Conservation (phyloP, 2,329 filamentous ascomycete species). For the Myriangium duriaei region DNA sequence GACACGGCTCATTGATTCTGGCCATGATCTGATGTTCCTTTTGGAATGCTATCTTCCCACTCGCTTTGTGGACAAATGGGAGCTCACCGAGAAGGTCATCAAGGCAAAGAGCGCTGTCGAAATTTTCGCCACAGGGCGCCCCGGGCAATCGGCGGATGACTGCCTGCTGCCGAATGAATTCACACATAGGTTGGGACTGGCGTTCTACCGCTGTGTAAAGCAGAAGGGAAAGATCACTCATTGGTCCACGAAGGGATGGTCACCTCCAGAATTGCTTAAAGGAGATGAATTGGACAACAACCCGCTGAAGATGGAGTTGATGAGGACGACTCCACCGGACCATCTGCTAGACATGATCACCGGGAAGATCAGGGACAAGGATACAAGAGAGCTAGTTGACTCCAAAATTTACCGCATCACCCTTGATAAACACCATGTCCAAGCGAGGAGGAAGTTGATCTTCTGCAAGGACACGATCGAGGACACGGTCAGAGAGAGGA, state of each 20-base stretch:
- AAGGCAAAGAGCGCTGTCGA: not conserved
- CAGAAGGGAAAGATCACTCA: not conserved
- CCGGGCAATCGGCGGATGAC: not conserved
- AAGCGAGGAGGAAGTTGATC: not conserved
- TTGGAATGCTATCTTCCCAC: constrained; percentile 6
- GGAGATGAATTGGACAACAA: not conserved
- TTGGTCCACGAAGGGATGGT: not conserved
- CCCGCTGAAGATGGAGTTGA: not conserved
- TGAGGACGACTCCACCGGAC: not conserved
- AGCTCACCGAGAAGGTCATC: not conserved
- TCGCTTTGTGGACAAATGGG: not conserved
- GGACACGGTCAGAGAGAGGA: constrained; percentile 1
- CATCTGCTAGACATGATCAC: too few species aligned
- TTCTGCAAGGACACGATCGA: constrained; percentile 3
- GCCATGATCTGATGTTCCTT: constrained; percentile 2
- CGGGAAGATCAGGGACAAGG: not conserved
- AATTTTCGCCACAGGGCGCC: constrained; percentile 4
- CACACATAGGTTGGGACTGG: not conserved
- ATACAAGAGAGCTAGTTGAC: not conserved
- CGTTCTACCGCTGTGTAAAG: not conserved
- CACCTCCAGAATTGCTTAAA: not conserved
- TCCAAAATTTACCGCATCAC: constrained; percentile 2
- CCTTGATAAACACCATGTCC: not conserved
- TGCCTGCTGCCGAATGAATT: not conserved
- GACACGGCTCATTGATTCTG: not conserved